Evolutionary conservation across 768 basidiomycete species (phyloP), one percentile per base, ranked within the genome.

Genomic region (Russula griseocarnosa): DNA sequence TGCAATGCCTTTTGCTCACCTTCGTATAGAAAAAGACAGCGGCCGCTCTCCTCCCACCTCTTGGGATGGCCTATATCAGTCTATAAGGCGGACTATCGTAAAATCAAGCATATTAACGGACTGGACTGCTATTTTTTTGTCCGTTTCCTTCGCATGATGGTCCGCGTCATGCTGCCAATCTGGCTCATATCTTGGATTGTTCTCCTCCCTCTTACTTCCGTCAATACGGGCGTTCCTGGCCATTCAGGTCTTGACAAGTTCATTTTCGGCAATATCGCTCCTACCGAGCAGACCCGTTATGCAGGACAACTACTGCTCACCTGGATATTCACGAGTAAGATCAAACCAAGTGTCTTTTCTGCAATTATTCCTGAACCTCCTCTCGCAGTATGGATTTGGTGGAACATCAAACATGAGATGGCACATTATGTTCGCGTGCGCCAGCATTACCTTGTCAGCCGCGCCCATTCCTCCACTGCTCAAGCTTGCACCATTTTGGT

Each of bases 61-160:
- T 74, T 92, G 24, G 71, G 79, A 34, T 95, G 92, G 92, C 88
- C 87, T 1, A 66, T 82, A 24, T 79, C 83, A 0, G 74, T 94
- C n/a, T 85, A 76, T 74, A 79, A 77, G 1, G 80, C 86, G 3
- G 82, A 92, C 70, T 85, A 86, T 70, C 75, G 76, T 38, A 80
- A 78, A 22, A 84, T 92, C 59, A 81, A 85, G 63, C 76, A 77
- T 44, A 80, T 82, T 46, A 94, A 94, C 66, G 93, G 93, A 28
- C 78, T 90, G 66, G 96, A 98, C 73, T 90, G 94, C 11, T 99
- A 96, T 76, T 87, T 95, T 71, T 99, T 90, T 69, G 88, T 97
- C 54, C 88, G 92, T 58, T 98, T 91, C 73, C 79, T 92, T 28
- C 84, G 87, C 54, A 86, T 98, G 80, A 89, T 97, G 84, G 73